phyloP scores from a whole-genome alignment of 345 rosid genomes.

The Murraya koenigii region DNA sequence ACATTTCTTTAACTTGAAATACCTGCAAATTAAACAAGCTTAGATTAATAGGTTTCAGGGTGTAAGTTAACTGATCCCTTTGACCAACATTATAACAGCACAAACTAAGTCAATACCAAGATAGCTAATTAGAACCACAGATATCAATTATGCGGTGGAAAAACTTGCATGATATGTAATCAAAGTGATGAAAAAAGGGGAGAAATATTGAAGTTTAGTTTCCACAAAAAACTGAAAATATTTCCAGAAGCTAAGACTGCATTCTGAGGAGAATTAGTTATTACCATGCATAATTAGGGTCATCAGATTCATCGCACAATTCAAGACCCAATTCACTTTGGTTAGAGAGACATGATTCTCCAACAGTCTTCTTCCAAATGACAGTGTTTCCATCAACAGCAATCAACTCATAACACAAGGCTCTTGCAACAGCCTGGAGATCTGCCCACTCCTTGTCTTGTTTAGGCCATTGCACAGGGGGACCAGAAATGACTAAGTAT shows the following conservation, averaged over 20 bases:
- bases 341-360: slow-evolving; percentile 67
- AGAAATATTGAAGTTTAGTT: background rate
- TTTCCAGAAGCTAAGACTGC: slow-evolving; percentile 8
- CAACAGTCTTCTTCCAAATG: slow-evolving; percentile 88
- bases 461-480: slow-evolving; percentile 98
- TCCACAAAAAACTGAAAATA: background rate
- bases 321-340: slow-evolving; percentile 76
- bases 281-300: slow-evolving; percentile 80
- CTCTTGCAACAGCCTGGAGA: slow-evolving; percentile 91
- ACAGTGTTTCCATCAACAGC: slow-evolving; percentile 92
- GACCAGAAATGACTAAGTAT: slow-evolving; percentile 92
- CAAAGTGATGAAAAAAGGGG: background rate
- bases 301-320: slow-evolving; percentile 64
- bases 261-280: slow-evolving; percentile 17
- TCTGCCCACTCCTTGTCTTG: slow-evolving; percentile 99
- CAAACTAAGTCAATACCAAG: background rate
- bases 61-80: background rate
- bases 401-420: slow-evolving; percentile 83
- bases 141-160: slow-evolving; percentile 8
- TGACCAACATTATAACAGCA: background rate
- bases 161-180: slow-evolving; percentile 3
- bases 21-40: slow-evolving; percentile 50
- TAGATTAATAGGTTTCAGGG: background rate
- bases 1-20: slow-evolving; percentile 70
- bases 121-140: background rate